Percentiles rank a stretch among this genome's conserved stretches.
Evolutionary conservation across 139 green algal genomes (phyloP).

Genomic region (Closterium sp.): DNA sequence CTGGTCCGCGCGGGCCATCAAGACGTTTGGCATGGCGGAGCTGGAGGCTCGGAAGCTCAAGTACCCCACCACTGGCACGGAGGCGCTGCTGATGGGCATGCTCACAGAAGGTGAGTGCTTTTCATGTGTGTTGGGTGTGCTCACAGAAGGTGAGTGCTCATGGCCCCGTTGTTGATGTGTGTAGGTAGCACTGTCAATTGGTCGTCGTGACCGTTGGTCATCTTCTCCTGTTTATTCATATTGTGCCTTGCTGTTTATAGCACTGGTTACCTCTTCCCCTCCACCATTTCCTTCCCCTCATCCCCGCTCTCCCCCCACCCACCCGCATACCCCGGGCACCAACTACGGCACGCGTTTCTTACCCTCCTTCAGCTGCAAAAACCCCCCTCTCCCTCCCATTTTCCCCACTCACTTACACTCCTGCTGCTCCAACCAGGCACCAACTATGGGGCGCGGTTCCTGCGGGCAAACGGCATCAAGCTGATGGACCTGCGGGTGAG

Average conservation of each 20-base stretch:
- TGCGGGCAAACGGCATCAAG: conserved; percentile 29
- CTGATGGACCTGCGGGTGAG: conserved; percentile 41
- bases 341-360: background rate
- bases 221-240: too few relatives aligned
- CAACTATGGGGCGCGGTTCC: conserved; percentile 19
- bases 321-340: background rate
- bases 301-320: background rate
- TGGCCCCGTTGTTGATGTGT: too few relatives aligned
- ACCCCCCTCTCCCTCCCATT: background rate
- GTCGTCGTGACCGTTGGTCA: too few relatives aligned
- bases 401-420: background rate
- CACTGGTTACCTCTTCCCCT: too few relatives aligned
- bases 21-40: conserved; percentile 51
- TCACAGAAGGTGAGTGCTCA: too few relatives aligned
- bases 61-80: conserved; percentile 48
- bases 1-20: conserved; percentile 23
- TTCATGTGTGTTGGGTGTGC: too few relatives aligned
- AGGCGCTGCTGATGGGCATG: conserved; percentile 53
- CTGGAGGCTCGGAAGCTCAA: conserved; percentile 52
- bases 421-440: conserved; percentile 21
- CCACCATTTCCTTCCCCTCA: background rate
- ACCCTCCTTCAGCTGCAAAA: background rate
- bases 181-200: too few relatives aligned
- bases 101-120: conserved; percentile 40
- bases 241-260: too few relatives aligned